Conservation (phyloP, 441 rosid species). For the Populus hybrid region DNA sequence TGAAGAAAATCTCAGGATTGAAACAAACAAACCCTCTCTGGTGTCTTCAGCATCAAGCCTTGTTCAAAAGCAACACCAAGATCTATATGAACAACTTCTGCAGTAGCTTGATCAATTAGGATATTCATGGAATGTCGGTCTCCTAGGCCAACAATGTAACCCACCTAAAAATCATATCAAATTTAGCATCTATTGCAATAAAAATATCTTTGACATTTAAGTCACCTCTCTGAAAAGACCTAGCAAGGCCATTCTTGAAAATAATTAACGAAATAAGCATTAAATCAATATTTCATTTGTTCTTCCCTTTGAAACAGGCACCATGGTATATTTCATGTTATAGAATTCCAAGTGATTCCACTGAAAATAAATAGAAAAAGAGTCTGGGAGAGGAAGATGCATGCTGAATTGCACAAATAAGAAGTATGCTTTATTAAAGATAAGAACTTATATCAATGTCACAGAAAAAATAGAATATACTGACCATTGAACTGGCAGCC, state of each 20-base stretch:
- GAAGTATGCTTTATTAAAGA: not conserved
- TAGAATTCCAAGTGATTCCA: not conserved
- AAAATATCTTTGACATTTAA: not conserved
- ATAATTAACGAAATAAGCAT: not conserved
- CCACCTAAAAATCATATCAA: constrained; percentile 59
- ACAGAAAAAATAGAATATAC: constrained; percentile 24
- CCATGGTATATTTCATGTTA: not conserved
- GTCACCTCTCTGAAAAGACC: not conserved
- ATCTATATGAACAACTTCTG: constrained; percentile 99
- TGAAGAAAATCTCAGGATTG: constrained; percentile 13
- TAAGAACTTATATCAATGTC: not conserved
- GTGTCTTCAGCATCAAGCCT: constrained; percentile 98
- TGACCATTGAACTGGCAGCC: constrained; percentile 95
- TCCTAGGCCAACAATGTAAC: constrained; percentile 98
- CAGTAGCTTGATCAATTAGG: constrained; percentile 91
- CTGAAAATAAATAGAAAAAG: not conserved
- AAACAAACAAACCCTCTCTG: constrained; percentile 73
- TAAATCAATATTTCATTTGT: not conserved
- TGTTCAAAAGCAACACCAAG: constrained; percentile 99
- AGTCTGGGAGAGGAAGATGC: not conserved
- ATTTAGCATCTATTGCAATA: constrained; percentile 3
- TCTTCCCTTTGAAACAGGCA: not conserved
- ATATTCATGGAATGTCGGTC: constrained; percentile 97
- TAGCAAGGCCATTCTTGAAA: not conserved
- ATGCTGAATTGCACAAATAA: not conserved